Base-by-base conservation (phyloP, 2,329 filamentous ascomycete genomes). In the Hortaea werneckii region DNA sequence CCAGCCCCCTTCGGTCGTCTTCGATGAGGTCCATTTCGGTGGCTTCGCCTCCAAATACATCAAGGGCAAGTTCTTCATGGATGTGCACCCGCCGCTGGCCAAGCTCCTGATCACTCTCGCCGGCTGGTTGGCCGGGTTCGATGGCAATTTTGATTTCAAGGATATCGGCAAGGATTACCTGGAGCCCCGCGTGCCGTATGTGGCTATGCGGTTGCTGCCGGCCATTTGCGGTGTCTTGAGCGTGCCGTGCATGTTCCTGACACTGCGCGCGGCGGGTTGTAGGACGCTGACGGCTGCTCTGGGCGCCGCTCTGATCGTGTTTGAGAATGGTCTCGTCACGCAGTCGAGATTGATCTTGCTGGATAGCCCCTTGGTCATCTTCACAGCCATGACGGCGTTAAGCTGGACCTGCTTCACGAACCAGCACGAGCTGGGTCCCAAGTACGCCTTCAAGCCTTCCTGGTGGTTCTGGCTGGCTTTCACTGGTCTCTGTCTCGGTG, bases 51-150 rank as follows among this genome's bases (percentile, higher is more conserved):
- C 85, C 58, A 98, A 98, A 69, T 98, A 98, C 68, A 96, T 98
- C 77, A 96, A 98, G 75, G 92, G 92, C 62, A 84, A 78, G 65
- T 98, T 98, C 78, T 98, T 98, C 69, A 98, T 98, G 92, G 92
- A 98, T 65, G 92, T 98, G n/a, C 92, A 98, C 65, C 92, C 92
- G 29, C 92, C 92, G 40, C 77, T 98, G 50, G 92, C 92, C 55
- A 98, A 98, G 74, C 80, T 98, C 64, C 81, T 98, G 56, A 90
- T 98, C 60, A 94, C 92, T 43, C 79, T 98, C 50, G 88, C 89
- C 53, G 92, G 90, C 57, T 98, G 85, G 82, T 69, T 95, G 53
- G 92, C 89, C 59, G 92, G 92, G 44, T 98, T 96, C 66, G 79
- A 95, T 63, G 92, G 92, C 54, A 77, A 87, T 52, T 98, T 98